These are phyloP conservation scores for Boletus sp. DNA, from an alignment of 1,284 basidiomycete species.

Conservation along the genomic window DNA sequence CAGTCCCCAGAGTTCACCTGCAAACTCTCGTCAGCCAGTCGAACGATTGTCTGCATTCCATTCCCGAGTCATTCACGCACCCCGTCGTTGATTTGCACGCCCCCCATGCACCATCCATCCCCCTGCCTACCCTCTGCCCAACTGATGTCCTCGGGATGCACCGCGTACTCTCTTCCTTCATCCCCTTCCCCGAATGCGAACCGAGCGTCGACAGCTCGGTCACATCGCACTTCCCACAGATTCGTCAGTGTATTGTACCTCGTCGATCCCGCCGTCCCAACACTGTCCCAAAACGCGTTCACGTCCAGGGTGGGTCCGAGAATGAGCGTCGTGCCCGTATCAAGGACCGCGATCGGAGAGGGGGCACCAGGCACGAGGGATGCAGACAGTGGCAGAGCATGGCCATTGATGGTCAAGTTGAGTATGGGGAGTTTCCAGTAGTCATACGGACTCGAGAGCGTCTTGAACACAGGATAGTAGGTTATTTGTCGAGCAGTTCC, in stretches of 20 bases:
- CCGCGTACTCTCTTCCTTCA: conserved; percentile 37
- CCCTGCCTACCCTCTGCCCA: conserved; percentile 42
- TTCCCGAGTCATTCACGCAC: conserved; percentile 33
- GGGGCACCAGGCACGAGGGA: conserved; percentile 45
- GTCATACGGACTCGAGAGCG: conserved; percentile 40
- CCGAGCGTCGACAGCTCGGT: conserved; percentile 43
- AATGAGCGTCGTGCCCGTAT: conserved; percentile 57
- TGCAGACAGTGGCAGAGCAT: conserved; percentile 38
- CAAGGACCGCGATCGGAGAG: conserved; percentile 50
- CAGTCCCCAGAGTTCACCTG: conserved; percentile 61
- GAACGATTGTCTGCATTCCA: too few species aligned
- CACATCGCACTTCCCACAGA: conserved; percentile 51
- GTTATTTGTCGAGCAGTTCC: conserved; percentile 33
- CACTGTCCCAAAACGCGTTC: conserved; percentile 44
- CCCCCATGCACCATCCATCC: conserved; percentile 54
- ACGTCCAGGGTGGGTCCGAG: conserved; percentile 52
- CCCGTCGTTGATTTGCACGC: conserved; percentile 52
- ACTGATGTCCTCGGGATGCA: conserved; percentile 52
- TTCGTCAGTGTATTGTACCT: conserved; percentile 38
- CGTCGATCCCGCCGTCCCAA: conserved; percentile 38
- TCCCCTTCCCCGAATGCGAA: conserved; percentile 44
- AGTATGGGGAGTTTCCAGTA: conserved; percentile 57
- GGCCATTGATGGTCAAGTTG: conserved; percentile 42
- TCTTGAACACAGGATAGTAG: conserved; percentile 42
- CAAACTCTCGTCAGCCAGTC: conserved; percentile 6